Base-by-base conservation (phyloP, 2,329 filamentous ascomycete genomes). In the Apiospora hydei region DNA sequence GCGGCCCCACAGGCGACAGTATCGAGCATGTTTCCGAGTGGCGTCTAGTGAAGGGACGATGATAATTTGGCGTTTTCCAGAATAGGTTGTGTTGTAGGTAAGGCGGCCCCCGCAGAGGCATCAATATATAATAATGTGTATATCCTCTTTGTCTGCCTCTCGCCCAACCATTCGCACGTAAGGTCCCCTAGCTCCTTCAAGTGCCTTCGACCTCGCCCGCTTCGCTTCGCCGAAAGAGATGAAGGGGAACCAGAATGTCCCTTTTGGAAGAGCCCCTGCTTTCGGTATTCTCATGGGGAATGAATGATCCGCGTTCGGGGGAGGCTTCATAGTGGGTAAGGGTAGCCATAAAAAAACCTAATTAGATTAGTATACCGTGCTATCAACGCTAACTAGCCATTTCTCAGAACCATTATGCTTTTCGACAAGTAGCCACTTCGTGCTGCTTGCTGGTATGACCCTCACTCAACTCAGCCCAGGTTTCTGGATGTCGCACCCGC, bases 1-100 rank as follows among this genome's bases (percentile, higher is more conserved):
- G 86, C 84, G 53, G 85, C 85, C 34, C 91, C 91, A 0, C 88
- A 84, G 61, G 86, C 72, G 57, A 86, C 2, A 18, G 69, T 70
- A 41, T 70, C 69, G 34, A 70, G 16, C 51, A 70, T 70, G 41
- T 4, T 38, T 24, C 10, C 44, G 41, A n/a, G 53, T 61, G 34
- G 10, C 4, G 16, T 30, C 7, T 18, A 13, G 46, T 14, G 3
- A 11, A 11, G 11, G 10, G 53, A 26, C 14, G 24, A 21, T 18
- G 53, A 34, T 34, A 3, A 4, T 47, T 18, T 47, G 34, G 21
- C 34, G 21, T 34, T 41, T 41, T 21, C 10, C 3, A 34, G 21
- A 41, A n/a, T 24, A 4, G 49, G 11, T 24, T 51, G 41, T 14
- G n/a, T 3, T 24, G 49, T 14, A 14, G 1, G 11, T 13, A n/a